A percentile compares a stretch with the other conserved stretches of the same genome.
phyloP scores from a whole-genome alignment of 257 asterid genomes.

The Linderniella brevidens region DNA sequence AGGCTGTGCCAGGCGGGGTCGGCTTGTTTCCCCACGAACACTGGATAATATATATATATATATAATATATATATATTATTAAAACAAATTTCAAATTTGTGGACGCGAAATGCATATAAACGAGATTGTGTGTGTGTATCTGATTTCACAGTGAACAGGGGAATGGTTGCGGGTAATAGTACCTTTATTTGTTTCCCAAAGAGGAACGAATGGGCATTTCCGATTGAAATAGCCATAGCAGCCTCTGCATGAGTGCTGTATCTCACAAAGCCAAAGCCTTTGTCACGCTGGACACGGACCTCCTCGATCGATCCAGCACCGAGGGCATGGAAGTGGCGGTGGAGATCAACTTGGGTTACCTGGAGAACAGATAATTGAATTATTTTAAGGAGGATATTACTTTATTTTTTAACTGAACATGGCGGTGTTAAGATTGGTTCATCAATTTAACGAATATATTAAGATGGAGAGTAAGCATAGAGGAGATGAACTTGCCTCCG shows the following conservation, averaged over 20 bases:
- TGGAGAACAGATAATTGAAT: constrained; percentile 9
- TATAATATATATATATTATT: background rate
- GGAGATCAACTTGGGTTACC: constrained; percentile 86
- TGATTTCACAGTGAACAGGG: too few relatives aligned
- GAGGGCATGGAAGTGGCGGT: constrained; percentile 74
- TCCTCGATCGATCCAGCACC: constrained; percentile 89
- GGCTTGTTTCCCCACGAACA: constrained; percentile 99
- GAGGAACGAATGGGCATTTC: constrained; percentile 58
- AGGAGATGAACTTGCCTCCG: constrained; percentile 33
- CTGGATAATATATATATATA: constrained; percentile 16
- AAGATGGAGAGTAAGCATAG: constrained; percentile 5
- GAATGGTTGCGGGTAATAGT: background rate
- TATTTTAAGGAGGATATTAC: too few relatives aligned
- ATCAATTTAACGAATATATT: too few relatives aligned
- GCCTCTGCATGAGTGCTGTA: constrained; percentile 83
- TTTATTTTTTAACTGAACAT: too few relatives aligned
- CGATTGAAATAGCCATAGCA: constrained; percentile 72
- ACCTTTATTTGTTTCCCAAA: constrained; percentile 80
- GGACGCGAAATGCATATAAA: too few relatives aligned
- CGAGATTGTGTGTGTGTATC: too few relatives aligned
- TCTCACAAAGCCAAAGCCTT: constrained; percentile 86
- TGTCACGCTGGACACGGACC: constrained; percentile 86
- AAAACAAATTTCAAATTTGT: background rate
- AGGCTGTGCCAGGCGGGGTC: constrained; percentile 70
- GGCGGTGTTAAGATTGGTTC: too few relatives aligned